Conservation (phyloP, 805 yeast genomes). For the Debaryomyces castellii region DNA sequence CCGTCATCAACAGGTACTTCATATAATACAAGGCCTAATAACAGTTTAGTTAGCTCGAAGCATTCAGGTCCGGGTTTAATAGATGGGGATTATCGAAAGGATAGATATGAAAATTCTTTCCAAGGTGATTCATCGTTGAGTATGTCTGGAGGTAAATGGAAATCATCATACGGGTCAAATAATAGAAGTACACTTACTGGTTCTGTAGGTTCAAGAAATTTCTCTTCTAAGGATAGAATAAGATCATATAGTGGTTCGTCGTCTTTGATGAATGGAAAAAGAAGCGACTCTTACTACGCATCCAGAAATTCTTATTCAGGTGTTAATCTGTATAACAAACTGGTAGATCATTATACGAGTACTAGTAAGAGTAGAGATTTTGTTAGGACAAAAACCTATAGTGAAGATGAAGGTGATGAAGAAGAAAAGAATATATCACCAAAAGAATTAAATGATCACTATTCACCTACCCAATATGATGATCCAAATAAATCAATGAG, state of each 20-base stretch:
- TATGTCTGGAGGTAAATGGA: conserved; percentile 6
- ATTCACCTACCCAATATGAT: conserved; percentile 7
- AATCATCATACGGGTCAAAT: conserved; percentile 2
- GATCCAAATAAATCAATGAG: conserved; percentile 1
- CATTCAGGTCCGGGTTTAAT: neutral
- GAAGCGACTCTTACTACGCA: conserved; percentile 30
- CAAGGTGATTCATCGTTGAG: conserved; percentile 6
- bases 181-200: conserved; percentile 23
- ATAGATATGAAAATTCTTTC: conserved; percentile 10
- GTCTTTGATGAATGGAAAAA: conserved; percentile 17
- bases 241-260: conserved; percentile 16
- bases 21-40: conserved; percentile 4
- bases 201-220: conserved; percentile 19
- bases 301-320: conserved; percentile 12
- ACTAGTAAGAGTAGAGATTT: conserved; percentile 6
- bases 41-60: conserved; percentile 2
- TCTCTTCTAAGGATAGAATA: conserved; percentile 19
- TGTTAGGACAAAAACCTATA: conserved; percentile 6
- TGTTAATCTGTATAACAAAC: neutral
- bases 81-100: conserved; percentile 11
- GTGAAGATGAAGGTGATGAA: neutral
- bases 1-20: conserved; percentile 8
- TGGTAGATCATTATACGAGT: conserved; percentile 12
- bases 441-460: conserved; percentile 6
- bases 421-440: neutral